These are phyloP conservation scores for Umbelopsis sp. DNA, from an alignment of 371 early-diverging fungal genomes.

Conservation along the genomic window DNA sequence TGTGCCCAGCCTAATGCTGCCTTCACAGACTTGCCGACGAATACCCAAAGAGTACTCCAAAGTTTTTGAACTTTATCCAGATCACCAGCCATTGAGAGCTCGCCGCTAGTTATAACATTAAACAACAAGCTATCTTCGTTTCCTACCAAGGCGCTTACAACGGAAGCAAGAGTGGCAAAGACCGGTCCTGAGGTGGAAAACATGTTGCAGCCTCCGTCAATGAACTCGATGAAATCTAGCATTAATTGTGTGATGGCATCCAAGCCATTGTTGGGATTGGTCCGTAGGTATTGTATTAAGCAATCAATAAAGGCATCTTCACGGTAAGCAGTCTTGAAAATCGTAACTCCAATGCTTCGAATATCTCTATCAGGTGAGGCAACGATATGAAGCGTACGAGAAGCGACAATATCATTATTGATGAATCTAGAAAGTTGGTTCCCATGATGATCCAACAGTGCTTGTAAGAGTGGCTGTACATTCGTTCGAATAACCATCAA, in stretches of 20 bases:
- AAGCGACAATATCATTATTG: neutral
- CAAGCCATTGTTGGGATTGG: neutral
- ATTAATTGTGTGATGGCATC: conserved; percentile 5
- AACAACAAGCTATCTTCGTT: conserved; percentile 26
- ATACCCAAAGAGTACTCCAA: conserved; percentile 45
- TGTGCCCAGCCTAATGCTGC: conserved; percentile 41
- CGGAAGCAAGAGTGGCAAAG: conserved; percentile 8
- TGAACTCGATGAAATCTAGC: neutral
- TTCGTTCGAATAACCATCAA: conserved; percentile 1
- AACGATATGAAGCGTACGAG: neutral
- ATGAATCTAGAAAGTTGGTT: neutral
- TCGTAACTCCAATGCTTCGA: conserved; percentile 5
- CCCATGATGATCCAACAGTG: neutral
- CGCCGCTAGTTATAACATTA: conserved; percentile 19
- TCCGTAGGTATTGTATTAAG: conserved; percentile 11
- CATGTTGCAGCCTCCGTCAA: conserved; percentile 14
- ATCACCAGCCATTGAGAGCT: conserved; percentile 22
- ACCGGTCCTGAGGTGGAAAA: conserved; percentile 4
- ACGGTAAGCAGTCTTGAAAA: conserved; percentile 11
- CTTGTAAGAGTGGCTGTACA: neutral
- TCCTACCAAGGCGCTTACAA: conserved; percentile 24
- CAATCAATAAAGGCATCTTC: conserved; percentile 18
- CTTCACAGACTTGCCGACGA: conserved; percentile 29
- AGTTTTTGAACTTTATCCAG: conserved; percentile 30
- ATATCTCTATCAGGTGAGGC: conserved; percentile 14